A percentile compares a stretch with the other conserved stretches of the same genome.
Evolutionary conservation across 225 moss, liverwort and hornwort species (phyloP).

Genomic region (Physcomitrium patens): DNA sequence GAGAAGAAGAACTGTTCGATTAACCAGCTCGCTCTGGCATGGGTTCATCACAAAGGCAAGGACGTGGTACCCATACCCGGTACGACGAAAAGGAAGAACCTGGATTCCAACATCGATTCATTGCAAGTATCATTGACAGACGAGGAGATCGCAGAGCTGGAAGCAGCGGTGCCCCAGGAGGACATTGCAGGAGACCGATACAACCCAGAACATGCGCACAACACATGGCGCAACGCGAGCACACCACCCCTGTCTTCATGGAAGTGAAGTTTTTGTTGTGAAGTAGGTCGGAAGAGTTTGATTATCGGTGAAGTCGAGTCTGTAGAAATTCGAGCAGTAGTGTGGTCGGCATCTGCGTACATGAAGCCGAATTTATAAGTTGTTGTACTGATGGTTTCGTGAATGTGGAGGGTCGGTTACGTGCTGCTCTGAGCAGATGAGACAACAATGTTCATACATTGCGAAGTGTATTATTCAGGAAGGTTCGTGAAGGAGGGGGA

Average conservation of each 20-base stretch:
- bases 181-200: constrained; percentile 43
- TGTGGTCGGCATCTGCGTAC: too few relatives aligned
- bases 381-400: too few relatives aligned
- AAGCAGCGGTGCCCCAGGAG: constrained; percentile 33
- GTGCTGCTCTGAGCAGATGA: too few relatives aligned
- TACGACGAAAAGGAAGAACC: constrained; percentile 42
- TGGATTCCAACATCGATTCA: constrained; percentile 49
- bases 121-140: constrained; percentile 27
- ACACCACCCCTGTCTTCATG: constrained; percentile 30
- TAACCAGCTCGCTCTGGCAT: constrained; percentile 48
- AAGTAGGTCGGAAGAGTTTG: too few relatives aligned
- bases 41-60: constrained; percentile 43
- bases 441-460: too few relatives aligned
- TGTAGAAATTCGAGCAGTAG: too few relatives aligned
- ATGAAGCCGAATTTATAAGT: too few relatives aligned
- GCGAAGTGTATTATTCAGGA: too few relatives aligned
- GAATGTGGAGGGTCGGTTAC: too few relatives aligned
- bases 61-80: constrained; percentile 45
- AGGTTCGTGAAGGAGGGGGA: too few relatives aligned
- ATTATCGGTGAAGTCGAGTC: too few relatives aligned
- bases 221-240: constrained; percentile 23
- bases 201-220: background rate
- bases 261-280: background rate
- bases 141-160: constrained; percentile 45
- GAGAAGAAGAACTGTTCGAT: constrained; percentile 30